phyloP scores from a whole-genome alignment of 371 early-diverging fungal genomes.

The Rhizopus sp. region DNA sequence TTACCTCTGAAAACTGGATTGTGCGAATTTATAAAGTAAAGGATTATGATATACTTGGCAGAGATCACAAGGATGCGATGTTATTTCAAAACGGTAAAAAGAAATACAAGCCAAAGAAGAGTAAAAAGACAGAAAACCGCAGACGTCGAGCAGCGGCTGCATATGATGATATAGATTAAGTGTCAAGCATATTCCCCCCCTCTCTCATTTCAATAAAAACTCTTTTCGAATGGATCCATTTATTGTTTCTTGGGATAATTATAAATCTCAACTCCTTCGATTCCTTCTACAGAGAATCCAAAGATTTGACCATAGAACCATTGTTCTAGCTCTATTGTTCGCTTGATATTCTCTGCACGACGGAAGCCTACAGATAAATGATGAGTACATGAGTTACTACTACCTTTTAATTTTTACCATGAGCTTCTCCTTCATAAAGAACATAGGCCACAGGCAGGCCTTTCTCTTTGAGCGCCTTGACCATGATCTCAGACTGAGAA shows the following conservation, averaged over 20 bases:
- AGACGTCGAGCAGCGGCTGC: constrained; percentile 40
- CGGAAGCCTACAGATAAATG: constrained; percentile 35
- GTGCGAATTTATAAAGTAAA: constrained; percentile 98
- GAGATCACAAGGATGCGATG: constrained; percentile 73
- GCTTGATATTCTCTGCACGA: constrained; percentile 49
- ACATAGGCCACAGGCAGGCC: constrained; percentile 69
- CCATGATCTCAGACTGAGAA: constrained; percentile 75
- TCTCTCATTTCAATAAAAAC: no score
- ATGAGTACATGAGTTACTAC: neutral
- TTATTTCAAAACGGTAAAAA: constrained; percentile 62
- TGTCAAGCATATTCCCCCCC: neutral
- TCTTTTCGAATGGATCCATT: no score
- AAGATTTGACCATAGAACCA: constrained; percentile 59
- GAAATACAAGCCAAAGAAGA: constrained; percentile 37
- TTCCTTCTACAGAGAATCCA: constrained; percentile 45
- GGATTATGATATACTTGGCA: constrained; percentile 88
- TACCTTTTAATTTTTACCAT: constrained; percentile 39
- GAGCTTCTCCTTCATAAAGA: constrained; percentile 72
- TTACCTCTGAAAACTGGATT: constrained; percentile 90
- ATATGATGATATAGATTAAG: constrained; percentile 32
- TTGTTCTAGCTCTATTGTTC: constrained; percentile 50
- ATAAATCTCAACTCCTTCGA: constrained; percentile 46
- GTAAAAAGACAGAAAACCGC: constrained; percentile 44
- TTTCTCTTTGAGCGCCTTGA: constrained; percentile 60
- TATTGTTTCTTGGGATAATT: constrained; percentile 30